Evolutionary conservation across 495 filamentous ascomycete species (phyloP).

Genomic region (Trichoderma gamsii): DNA sequence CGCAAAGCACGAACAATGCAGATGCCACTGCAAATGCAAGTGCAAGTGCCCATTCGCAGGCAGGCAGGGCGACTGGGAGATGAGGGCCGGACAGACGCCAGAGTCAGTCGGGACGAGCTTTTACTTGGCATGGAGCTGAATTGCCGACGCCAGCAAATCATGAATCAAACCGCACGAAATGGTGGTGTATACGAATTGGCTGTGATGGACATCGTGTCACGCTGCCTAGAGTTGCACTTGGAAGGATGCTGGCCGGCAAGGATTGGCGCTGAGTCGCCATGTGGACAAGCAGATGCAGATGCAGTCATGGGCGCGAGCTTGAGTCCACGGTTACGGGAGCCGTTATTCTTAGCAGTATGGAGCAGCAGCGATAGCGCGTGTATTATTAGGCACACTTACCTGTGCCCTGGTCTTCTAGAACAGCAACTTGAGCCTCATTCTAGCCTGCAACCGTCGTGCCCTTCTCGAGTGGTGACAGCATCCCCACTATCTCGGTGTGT

Average conservation of each 20-base stretch:
- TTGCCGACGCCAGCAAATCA: not conserved
- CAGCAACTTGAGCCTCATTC: too few species aligned
- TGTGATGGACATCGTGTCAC: not conserved
- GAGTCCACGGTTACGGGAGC: not conserved
- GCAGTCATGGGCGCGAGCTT: not conserved
- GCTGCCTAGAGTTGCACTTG: not conserved
- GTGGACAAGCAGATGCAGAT: not conserved
- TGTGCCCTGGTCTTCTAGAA: too few species aligned
- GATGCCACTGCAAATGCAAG: not conserved
- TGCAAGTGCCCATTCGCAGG: too few species aligned
- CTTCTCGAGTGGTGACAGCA: too few species aligned
- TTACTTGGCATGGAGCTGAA: not conserved
- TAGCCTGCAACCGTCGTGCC: too few species aligned
- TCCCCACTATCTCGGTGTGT: too few species aligned
- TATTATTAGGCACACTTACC: too few species aligned
- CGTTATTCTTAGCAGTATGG: too few species aligned
- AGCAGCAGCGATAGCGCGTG: too few species aligned
- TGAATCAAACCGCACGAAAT: not conserved
- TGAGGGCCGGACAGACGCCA: not conserved
- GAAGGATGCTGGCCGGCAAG: not conserved
- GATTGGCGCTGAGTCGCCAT: not conserved
- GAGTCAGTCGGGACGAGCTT: too few species aligned
- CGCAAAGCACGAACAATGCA: not conserved
- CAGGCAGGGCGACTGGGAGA: not conserved
- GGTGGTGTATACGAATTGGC: not conserved